phyloP scores from a whole-genome alignment of 2,329 filamentous ascomycete genomes.

The Beauveria sp. region DNA sequence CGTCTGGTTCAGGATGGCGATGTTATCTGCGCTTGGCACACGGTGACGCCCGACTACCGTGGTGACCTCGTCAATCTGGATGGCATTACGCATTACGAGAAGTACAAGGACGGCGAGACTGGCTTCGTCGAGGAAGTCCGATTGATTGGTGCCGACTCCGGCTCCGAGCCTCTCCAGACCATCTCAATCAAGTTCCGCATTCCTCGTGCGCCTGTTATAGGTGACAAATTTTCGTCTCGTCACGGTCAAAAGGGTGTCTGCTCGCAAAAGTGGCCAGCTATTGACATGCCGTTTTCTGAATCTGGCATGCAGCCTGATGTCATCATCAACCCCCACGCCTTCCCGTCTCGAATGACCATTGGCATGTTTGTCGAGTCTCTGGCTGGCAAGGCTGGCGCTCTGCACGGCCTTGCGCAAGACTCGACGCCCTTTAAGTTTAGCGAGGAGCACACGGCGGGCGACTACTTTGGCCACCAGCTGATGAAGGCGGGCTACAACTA shows the following conservation, averaged over 20 bases:
- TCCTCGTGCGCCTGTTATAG: slow-evolving; percentile 83
- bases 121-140: slow-evolving; percentile 91
- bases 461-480: slow-evolving; percentile 94
- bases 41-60: slow-evolving; percentile 70
- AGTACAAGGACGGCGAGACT: slow-evolving; percentile 87
- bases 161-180: slow-evolving; percentile 75
- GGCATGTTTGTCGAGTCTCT: slow-evolving; percentile 98
- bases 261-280: slow-evolving; percentile 89
- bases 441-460: slow-evolving; percentile 82
- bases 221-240: slow-evolving; percentile 97
- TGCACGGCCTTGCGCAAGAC: slow-evolving; percentile 94
- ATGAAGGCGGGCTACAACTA: slow-evolving; percentile 96
- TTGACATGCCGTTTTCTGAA: slow-evolving; percentile 96
- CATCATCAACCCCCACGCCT: slow-evolving; percentile 99
- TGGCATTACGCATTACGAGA: slow-evolving; percentile 77
- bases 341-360: slow-evolving; percentile 99
- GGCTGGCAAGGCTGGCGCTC: slow-evolving; percentile 86
- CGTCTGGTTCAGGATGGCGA: slow-evolving; percentile 72
- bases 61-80: slow-evolving; percentile 80
- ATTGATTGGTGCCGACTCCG: slow-evolving; percentile 77
- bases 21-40: slow-evolving; percentile 83
- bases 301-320: slow-evolving; percentile 93
- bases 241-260: slow-evolving; percentile 97
- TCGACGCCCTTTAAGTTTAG: slow-evolving; percentile 92
- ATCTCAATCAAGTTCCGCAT: slow-evolving; percentile 90